A percentile compares a stretch with the other conserved stretches of the same genome.
Evolutionary conservation across 2,329 filamentous ascomycete species (phyloP).

Genomic region (Colletotrichum echinochloae): DNA sequence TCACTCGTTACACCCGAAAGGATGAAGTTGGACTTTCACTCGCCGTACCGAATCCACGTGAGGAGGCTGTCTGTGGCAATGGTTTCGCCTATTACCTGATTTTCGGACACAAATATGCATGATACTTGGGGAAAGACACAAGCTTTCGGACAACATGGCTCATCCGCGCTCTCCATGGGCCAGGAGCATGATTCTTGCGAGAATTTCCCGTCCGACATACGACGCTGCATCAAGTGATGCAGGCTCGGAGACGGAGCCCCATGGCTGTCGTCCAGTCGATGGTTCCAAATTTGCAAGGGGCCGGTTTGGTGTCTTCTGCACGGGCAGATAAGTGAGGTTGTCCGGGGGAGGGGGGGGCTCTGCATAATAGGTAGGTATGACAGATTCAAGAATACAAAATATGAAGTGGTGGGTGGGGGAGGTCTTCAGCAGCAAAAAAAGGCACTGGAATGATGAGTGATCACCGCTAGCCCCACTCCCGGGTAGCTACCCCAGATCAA

Average conservation of each 20-base stretch:
- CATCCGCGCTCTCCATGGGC: background rate
- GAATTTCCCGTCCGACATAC: background rate
- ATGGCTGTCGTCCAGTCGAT: too few species aligned
- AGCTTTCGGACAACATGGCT: background rate
- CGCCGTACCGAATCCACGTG: conserved; percentile 24
- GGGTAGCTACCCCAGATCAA: conserved; percentile 29
- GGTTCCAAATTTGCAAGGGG: background rate
- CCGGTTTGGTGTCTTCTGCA: background rate
- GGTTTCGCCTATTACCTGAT: conserved; percentile 32
- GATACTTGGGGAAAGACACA: too few species aligned
- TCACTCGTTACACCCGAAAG: background rate
- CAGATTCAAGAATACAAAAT: background rate
- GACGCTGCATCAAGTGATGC: background rate
- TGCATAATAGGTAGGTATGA: background rate
- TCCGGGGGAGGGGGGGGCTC: background rate
- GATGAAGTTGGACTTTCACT: conserved; percentile 30
- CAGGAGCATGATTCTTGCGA: too few species aligned
- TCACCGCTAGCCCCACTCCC: conserved; percentile 18
- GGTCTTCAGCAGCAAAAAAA: conserved; percentile 27
- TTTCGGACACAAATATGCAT: background rate
- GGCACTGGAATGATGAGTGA: background rate
- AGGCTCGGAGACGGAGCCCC: background rate
- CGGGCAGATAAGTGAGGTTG: background rate
- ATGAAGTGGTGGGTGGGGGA: background rate
- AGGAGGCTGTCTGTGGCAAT: conserved; percentile 19